Base-by-base conservation (phyloP, 148 eudicot genomes). In the Chenopodium berlandieri region DNA sequence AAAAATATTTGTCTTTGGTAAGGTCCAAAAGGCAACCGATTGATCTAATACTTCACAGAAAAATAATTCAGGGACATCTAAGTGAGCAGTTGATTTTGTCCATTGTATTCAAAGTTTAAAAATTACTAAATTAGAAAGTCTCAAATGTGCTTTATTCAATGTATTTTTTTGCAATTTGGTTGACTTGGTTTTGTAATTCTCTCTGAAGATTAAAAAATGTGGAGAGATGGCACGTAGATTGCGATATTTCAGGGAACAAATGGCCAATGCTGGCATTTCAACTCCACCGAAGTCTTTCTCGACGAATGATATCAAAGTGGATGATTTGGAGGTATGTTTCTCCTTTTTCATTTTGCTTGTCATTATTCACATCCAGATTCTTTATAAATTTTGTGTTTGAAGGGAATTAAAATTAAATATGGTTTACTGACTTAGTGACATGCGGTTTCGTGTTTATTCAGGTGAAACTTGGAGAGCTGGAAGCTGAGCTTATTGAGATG, bases 141-240 rank as follows among this genome's bases (percentile, higher is more conserved):
- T 75, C 17, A 25, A 50, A 1, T 73, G 1, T 50, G 48, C 40
- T 47, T n/a, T 48, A 9, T 66, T 22, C 44, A 23, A 37, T 17
- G 3, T 79, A 8, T 37, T 16, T 37, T 37, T 78, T 48, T 31
- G 68, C 68, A 50, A 27, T 8, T 48, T 40, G 0, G 63, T 79
- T 82, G 44, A 50, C 50, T 72, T 14, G 84, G 37, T 63, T 37
- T 71, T 1, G 8, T 77, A 10, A 79, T 72, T 66, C 78, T 25
- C 77, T 81, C 11, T 88, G 78, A 82, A 95, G 99, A 91, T 95
- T 56, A 95, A 95, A 94, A 92, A 93, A 90, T 86, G 90, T 83
- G 98, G 90, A 82, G 99, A 95, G 86, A 92, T 95, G 97, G 97
- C 97, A 20, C 94, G 99, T 74, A 94, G 91, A 77, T 83, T 94